These are phyloP conservation scores for Ophiognomonia clavigignenti-juglandacearum DNA, from an alignment of 2,329 filamentous ascomycete genomes.

Conservation along the genomic window DNA sequence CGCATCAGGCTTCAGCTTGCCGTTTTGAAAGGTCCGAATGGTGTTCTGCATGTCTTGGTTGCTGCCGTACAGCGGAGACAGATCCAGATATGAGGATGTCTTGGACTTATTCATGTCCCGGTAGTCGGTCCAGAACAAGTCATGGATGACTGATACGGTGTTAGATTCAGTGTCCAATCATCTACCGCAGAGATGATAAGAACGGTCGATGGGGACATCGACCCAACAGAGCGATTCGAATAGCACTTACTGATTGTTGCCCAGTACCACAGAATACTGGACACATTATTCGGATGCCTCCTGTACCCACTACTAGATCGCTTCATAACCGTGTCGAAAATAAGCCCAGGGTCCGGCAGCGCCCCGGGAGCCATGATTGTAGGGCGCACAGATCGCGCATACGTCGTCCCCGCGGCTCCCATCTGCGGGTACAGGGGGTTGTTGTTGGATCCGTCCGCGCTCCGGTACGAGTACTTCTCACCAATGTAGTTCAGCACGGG, in stretches of 20 bases:
- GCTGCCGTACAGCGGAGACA: conserved; percentile 67
- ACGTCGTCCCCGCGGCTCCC: conserved; percentile 62
- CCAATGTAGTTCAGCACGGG: conserved; percentile 64
- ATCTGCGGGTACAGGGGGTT: conserved; percentile 62
- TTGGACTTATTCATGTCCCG: conserved; percentile 55
- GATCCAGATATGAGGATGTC: conserved; percentile 67
- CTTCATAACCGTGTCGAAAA: conserved; percentile 61
- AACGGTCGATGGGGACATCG: too few relatives aligned
- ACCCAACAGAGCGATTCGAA: too few relatives aligned
- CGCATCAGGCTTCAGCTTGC: conserved; percentile 66
- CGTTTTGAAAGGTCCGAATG: conserved; percentile 66
- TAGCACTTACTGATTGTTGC: conserved; percentile 67
- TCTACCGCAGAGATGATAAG: too few relatives aligned
- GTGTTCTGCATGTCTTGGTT: conserved; percentile 61
- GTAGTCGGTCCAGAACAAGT: conserved; percentile 64
- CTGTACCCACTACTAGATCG: conserved; percentile 38
- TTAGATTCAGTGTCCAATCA: too few relatives aligned
- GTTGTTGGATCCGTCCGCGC: conserved; percentile 67
- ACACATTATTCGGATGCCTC: conserved; percentile 66
- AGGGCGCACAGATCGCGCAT: conserved; percentile 60
- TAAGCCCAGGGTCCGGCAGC: conserved; percentile 59
- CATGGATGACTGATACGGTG: too few relatives aligned
- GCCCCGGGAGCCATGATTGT: conserved; percentile 56
- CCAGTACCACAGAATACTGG: conserved; percentile 68
- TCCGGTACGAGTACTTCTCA: conserved; percentile 59